phyloP scores from a whole-genome alignment of 2,329 filamentous ascomycete genomes.

The Dothistroma septosporum region DNA sequence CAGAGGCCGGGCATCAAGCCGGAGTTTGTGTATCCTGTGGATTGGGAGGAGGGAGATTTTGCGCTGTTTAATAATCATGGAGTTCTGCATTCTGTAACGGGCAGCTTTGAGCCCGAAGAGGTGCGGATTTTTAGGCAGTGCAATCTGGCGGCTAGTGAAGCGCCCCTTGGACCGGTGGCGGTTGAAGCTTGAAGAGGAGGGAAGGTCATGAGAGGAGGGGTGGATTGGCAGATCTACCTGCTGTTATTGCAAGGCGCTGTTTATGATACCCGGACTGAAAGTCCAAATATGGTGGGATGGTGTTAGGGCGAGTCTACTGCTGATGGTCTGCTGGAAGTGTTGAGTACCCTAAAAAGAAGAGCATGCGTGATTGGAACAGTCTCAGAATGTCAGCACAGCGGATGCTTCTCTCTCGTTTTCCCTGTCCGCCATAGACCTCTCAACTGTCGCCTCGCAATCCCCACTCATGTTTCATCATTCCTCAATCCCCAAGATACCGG shows the following conservation, averaged over 20 bases:
- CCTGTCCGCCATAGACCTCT: too few relatives aligned
- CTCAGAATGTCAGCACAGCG: too few relatives aligned
- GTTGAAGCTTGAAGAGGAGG: not conserved
- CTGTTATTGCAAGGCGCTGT: conserved; percentile 13
- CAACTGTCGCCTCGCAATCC: too few relatives aligned
- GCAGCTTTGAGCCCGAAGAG: conserved; percentile 69
- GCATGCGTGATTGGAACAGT: too few relatives aligned
- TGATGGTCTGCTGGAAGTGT: too few relatives aligned
- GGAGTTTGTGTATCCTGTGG: conserved; percentile 64
- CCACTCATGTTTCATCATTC: not conserved
- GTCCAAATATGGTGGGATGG: not conserved
- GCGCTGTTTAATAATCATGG: conserved; percentile 77
- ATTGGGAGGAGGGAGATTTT: conserved; percentile 73
- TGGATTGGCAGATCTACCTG: conserved; percentile 14
- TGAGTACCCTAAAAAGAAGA: too few relatives aligned
- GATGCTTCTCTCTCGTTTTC: too few relatives aligned
- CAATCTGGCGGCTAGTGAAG: conserved; percentile 65
- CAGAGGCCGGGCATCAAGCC: conserved; percentile 71
- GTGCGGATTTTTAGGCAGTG: conserved; percentile 73
- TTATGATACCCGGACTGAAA: not conserved
- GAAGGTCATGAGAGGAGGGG: not conserved
- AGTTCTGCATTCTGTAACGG: conserved; percentile 69
- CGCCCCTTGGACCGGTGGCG: conserved; percentile 49
- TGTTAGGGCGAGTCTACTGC: not conserved
- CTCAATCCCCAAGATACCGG: not conserved